Evolutionary conservation across 441 rosid genomes (phyloP).

Genomic region (Populus hybrid): DNA sequence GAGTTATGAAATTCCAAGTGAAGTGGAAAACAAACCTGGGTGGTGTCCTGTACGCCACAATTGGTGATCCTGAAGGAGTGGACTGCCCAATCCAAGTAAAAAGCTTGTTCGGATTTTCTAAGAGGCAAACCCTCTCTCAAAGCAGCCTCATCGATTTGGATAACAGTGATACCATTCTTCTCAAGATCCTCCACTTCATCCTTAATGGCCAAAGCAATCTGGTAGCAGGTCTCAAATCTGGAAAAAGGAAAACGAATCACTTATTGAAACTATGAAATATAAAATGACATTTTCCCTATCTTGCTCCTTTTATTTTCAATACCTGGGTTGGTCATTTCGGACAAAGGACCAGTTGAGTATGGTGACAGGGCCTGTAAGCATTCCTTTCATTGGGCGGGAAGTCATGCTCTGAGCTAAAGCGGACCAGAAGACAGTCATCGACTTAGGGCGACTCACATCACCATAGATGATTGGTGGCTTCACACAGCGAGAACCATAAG

Average conservation of each 20-base stretch:
- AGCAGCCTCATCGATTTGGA: constrained; percentile 97
- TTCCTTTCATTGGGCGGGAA: constrained; percentile 96
- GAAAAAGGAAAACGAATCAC: constrained; percentile 13
- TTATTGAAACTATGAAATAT: not conserved
- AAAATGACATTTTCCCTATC: no score
- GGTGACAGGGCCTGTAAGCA: constrained; percentile 99
- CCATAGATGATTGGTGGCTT: constrained; percentile 98
- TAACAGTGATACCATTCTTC: constrained; percentile 83
- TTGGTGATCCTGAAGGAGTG: constrained; percentile 98
- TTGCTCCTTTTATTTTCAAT: constrained; percentile 8
- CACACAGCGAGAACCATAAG: constrained; percentile 95
- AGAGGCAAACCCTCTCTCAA: constrained; percentile 90
- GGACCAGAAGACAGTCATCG: constrained; percentile 99
- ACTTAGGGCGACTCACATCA: constrained; percentile 96
- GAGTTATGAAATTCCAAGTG: not conserved
- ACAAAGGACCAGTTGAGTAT: constrained; percentile 99
- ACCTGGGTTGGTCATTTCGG: constrained; percentile 96
- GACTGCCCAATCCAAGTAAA: constrained; percentile 98
- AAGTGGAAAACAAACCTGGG: constrained; percentile 55
- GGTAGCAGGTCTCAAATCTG: constrained; percentile 93
- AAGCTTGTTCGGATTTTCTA: constrained; percentile 91
- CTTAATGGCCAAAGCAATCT: constrained; percentile 97
- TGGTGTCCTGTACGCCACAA: constrained; percentile 78
- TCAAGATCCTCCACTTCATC: constrained; percentile 97
- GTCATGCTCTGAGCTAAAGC: constrained; percentile 94